Conservation (phyloP, 768 basidiomycete genomes). For the Trametes maxima region DNA sequence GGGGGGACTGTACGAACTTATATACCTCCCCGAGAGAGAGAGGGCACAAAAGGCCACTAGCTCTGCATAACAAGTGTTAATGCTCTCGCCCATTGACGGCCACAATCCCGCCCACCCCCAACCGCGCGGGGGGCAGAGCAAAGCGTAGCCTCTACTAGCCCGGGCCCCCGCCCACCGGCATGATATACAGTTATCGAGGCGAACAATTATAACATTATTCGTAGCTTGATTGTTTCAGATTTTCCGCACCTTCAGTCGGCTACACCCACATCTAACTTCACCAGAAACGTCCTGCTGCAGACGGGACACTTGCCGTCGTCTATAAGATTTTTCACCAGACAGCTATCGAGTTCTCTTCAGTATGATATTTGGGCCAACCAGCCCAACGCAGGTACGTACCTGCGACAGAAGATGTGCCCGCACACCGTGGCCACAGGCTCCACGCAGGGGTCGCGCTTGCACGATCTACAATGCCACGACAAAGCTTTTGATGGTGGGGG, state of each 20-base stretch:
- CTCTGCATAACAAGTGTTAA: no score
- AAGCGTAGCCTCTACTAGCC: no score
- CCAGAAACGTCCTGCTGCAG: constrained; percentile 3
- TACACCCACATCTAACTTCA: constrained; percentile 4
- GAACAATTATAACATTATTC: neutral
- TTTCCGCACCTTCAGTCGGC: neutral
- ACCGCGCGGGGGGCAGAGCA: no score
- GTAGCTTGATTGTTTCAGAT: neutral
- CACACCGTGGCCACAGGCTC: neutral
- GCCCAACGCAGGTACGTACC: neutral
- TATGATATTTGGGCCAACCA: neutral
- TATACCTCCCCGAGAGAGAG: no score
- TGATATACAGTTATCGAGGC: neutral
- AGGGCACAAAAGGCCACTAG: no score
- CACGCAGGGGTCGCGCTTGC: neutral
- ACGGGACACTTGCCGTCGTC: constrained; percentile 1
- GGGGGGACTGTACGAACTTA: no score
- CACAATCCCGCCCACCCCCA: no score
- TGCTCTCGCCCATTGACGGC: no score
- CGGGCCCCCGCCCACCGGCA: neutral
- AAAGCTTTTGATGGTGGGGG: neutral
- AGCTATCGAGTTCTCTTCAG: neutral
- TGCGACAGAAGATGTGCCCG: constrained; percentile 5
- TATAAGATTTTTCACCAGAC: neutral
- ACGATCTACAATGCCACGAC: constrained; percentile 9